phyloP scores from a whole-genome alignment of 2,329 filamentous ascomycete species.

The Anthostomella pinea region DNA sequence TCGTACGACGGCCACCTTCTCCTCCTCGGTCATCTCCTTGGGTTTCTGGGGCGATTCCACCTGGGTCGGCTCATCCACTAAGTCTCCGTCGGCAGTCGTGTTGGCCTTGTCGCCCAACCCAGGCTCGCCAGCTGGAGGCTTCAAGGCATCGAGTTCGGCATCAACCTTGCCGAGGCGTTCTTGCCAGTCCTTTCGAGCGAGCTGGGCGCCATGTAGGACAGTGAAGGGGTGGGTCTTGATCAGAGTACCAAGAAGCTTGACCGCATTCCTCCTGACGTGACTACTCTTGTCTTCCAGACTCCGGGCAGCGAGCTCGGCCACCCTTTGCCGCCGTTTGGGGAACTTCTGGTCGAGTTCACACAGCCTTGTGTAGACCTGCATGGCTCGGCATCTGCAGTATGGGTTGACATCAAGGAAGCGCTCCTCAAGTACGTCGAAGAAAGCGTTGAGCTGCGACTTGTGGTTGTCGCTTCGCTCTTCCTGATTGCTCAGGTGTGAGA shows the following conservation, averaged over 20 bases:
- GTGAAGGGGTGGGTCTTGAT: conserved; percentile 95
- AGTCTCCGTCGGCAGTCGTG: conserved; percentile 46
- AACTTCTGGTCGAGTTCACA: conserved; percentile 97
- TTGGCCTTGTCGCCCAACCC: conserved; percentile 69
- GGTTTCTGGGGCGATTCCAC: conserved; percentile 67
- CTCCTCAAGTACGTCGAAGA: conserved; percentile 95
- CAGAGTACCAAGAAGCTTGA: conserved; percentile 83
- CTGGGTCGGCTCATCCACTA: conserved; percentile 88
- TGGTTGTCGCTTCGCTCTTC: conserved; percentile 90
- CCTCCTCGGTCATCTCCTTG: conserved; percentile 70
- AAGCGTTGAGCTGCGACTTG: conserved; percentile 92
- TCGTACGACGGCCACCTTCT: conserved; percentile 68
- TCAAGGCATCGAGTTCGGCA: conserved; percentile 73
- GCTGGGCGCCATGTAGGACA: conserved; percentile 82
- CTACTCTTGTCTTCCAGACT: conserved; percentile 98
- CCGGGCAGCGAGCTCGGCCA: conserved; percentile 79
- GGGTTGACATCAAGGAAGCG: conserved; percentile 95
- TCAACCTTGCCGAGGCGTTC: conserved; percentile 79
- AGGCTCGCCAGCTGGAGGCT: conserved; percentile 71
- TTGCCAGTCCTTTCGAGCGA: conserved; percentile 83
- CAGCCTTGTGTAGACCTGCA: conserved; percentile 89
- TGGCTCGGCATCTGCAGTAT: conserved; percentile 85
- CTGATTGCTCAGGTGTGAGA: conserved; percentile 84
- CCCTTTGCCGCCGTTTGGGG: conserved; percentile 83
- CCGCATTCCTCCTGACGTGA: conserved; percentile 91